phyloP scores from a whole-genome alignment of 768 basidiomycete genomes.

The Phaffia australis region DNA sequence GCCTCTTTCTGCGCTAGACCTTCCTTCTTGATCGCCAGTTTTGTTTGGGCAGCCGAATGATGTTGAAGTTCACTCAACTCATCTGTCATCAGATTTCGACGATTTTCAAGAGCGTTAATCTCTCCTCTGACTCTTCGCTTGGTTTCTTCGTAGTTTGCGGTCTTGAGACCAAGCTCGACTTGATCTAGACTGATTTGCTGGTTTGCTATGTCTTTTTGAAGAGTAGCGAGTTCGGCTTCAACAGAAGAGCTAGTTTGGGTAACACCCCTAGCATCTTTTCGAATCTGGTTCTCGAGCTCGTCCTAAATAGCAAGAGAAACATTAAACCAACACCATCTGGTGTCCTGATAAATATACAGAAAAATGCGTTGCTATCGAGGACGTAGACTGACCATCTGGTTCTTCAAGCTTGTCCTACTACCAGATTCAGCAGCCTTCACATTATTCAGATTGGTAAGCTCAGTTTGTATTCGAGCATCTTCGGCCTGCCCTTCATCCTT shows the following conservation, averaged over 20 bases:
- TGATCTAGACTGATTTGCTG: background rate
- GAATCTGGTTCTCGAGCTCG: conserved; percentile 34
- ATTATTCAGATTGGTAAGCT: conserved; percentile 49
- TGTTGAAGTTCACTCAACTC: conserved; percentile 14
- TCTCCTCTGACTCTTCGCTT: conserved; percentile 14
- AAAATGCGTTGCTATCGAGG: background rate
- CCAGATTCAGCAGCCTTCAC: conserved; percentile 34
- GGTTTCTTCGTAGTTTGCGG: background rate
- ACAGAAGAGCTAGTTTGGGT: conserved; percentile 35
- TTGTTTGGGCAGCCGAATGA: conserved; percentile 48
- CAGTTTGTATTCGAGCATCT: conserved; percentile 47
- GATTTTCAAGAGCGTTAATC: conserved; percentile 6
- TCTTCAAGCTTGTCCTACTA: conserved; percentile 28
- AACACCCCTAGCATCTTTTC: conserved; percentile 29
- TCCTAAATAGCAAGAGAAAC: conserved; percentile 21
- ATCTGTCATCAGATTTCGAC: conserved; percentile 4
- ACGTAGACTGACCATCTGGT: conserved; percentile 36
- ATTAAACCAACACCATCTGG: background rate
- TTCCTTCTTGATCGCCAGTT: conserved; percentile 58
- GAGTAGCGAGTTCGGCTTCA: conserved; percentile 41
- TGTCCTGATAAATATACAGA: background rate
- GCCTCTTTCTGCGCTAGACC: conserved; percentile 55
- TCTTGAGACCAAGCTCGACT: conserved; percentile 2
- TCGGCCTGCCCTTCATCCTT: conserved; percentile 35
- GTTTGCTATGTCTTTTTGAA: conserved; percentile 27